Evolutionary conservation across 805 yeast genomes (phyloP), one percentile per base, ranked within the genome.

Genomic region (Zygotorulaspora florentina): DNA sequence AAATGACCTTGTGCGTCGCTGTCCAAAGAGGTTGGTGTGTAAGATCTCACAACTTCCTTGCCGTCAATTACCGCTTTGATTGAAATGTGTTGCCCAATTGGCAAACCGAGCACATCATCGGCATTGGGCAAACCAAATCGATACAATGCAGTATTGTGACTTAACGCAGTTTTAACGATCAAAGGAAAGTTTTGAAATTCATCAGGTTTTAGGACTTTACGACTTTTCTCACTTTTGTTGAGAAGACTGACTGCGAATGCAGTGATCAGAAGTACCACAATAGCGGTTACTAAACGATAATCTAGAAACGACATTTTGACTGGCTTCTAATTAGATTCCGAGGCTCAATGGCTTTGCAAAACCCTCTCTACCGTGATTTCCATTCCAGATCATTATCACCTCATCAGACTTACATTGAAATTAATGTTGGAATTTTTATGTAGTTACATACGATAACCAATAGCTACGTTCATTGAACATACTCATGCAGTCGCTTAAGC

Each of bases 21-120:
- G 64, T 86, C 90, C 56, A 83, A 75, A 20, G 96, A 83, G 54
- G 87, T 82, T 42, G 97, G 96, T 5, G 96, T 89, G 71, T 91
- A 90, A 4, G 95, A 85, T 68, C 96, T 79, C 42, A 85, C 79
- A 42, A 87, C 74, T 58, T 85, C 90, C 69, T 86, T 86, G 45
- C 84, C 96, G 56, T 80, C 77, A 58, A 89, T 83, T 35, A 67
- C 71, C 15, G 95, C 91, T 16, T 79, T 79, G 57, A 90, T 80
- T 37, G 88, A 78, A 62, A 91, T 83, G 65, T 91, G 97, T 71
- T 91, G 97, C 43, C 98, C 98, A 60, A 87, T 83, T 46, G 96
- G 96, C 53, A 91, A 75, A 8, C 96, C 96, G 51, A 91, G 76
- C 38, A 80, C 73, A 62, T 86, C 89, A 42, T 79, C 74, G 30